Base-by-base conservation (phyloP, 208 protist genomes). In the Trypanosomatidae sp. region DNA sequence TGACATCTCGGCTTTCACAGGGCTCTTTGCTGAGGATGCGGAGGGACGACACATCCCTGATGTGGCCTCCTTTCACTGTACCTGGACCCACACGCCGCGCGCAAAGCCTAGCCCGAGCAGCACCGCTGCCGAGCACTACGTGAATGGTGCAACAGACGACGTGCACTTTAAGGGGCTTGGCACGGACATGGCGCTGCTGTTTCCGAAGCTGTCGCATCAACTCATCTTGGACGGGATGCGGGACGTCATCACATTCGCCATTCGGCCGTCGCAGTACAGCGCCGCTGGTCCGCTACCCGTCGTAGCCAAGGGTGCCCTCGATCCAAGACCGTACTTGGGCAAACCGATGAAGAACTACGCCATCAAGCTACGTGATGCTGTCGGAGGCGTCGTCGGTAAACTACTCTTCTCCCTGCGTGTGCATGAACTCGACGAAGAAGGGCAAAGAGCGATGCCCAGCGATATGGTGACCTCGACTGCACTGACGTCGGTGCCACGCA, bases 281-380 rank as follows among this genome's bases (percentile, higher is more conserved):
- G 86, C 69, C 3, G 77, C 79, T 9, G 78, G 86, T 0, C 67
- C 80, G 13, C 56, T 84, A 13, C 87, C 89, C 19, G 77, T 91
- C 13, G 73, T 97, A n/a, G 91, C 93, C 25, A 91, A 92, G 76
- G 89, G 91, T 36, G 89, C 86, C 5, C 78, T 97, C 0, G 89
- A 97, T 62, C 87, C 91, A 3, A 47, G 62, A 2, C 86, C 85
- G 15, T 97, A 87, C 73, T 67, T 85, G 70, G 89, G 86, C 15
- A 88, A 88, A 72, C 83, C 89, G 9, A 76, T 73, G 52, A 95
- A 92, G 69, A 93, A 91, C 74, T 97, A 97, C 74, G 86, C 90
- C n/a, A 91, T 97, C 69, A 95, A 93, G 73, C 71, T 97, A 62
- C 87, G 90, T 13, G 88, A 92, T 66, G 89, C 86, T 0, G 71